phyloP scores from a whole-genome alignment of 805 yeast species.

The Sugiyamaella chiloensis region DNA sequence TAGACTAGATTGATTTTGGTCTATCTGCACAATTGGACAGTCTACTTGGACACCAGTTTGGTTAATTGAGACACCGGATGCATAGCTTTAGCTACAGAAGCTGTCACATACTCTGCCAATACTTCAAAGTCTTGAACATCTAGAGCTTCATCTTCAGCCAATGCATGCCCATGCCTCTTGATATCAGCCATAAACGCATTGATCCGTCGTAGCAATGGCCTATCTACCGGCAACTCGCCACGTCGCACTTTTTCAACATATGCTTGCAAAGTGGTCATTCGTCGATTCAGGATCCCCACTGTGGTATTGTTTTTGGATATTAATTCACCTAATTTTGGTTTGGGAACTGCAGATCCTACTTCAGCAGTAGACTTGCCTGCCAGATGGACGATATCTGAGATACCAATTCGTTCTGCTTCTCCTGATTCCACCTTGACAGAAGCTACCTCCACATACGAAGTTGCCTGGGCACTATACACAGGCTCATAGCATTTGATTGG shows the following conservation, averaged over 20 bases:
- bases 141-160: constrained; percentile 7
- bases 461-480: constrained; percentile 12
- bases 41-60: background rate
- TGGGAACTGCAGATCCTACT: constrained; percentile 9
- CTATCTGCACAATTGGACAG: too few species aligned
- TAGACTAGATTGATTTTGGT: too few species aligned
- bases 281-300: constrained; percentile 24
- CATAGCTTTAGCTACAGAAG: constrained; percentile 26
- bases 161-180: background rate
- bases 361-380: background rate
- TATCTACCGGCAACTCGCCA: constrained; percentile 19
- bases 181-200: constrained; percentile 22
- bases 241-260: constrained; percentile 23
- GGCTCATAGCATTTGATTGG: constrained; percentile 27
- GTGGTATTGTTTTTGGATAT: constrained; percentile 25
- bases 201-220: constrained; percentile 24
- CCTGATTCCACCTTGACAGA: constrained; percentile 26
- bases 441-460: constrained; percentile 22
- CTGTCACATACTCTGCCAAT: constrained; percentile 25
- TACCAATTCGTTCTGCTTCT: constrained; percentile 32
- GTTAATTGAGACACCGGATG: constrained; percentile 6
- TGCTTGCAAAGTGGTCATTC: constrained; percentile 20
- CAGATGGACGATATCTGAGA: constrained; percentile 26
- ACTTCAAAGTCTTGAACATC: constrained; percentile 20
- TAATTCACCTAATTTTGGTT: constrained; percentile 10